phyloP scores from a whole-genome alignment of 148 eudicot genomes.

The Arbutus unedo region DNA sequence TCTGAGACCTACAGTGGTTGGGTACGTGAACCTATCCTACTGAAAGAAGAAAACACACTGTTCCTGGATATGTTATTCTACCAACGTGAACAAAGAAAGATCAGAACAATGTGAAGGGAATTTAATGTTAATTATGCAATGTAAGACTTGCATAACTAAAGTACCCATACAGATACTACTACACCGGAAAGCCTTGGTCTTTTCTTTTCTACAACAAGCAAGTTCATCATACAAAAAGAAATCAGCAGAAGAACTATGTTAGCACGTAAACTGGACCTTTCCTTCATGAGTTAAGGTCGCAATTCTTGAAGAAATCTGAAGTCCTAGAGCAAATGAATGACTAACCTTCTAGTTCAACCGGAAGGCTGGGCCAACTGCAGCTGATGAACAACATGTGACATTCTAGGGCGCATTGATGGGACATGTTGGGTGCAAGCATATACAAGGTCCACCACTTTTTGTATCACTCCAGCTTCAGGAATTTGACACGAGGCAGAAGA shows the following conservation, averaged over 20 bases:
- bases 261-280: background rate
- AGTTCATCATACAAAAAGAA: background rate
- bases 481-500: slow-evolving; percentile 46
- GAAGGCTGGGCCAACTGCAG: slow-evolving; percentile 61
- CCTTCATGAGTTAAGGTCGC: too few species aligned
- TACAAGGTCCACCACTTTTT: slow-evolving; percentile 90
- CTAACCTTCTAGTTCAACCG: slow-evolving; percentile 29
- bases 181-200: too few species aligned
- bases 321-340: background rate
- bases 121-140: background rate
- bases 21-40: background rate
- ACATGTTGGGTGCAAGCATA: slow-evolving; percentile 88
- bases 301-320: background rate
- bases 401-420: slow-evolving; percentile 89
- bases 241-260: background rate
- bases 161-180: background rate
- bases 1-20: background rate
- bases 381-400: slow-evolving; percentile 97
- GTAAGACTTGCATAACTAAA: background rate
- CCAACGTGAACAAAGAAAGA: background rate
- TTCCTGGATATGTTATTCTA: background rate
- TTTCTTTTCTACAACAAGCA: background rate
- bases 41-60: background rate
- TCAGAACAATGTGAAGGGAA: background rate
- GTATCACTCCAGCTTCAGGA: slow-evolving; percentile 79